Conservation (phyloP, 306 rosid species). For the Dryas alaskensis region DNA sequence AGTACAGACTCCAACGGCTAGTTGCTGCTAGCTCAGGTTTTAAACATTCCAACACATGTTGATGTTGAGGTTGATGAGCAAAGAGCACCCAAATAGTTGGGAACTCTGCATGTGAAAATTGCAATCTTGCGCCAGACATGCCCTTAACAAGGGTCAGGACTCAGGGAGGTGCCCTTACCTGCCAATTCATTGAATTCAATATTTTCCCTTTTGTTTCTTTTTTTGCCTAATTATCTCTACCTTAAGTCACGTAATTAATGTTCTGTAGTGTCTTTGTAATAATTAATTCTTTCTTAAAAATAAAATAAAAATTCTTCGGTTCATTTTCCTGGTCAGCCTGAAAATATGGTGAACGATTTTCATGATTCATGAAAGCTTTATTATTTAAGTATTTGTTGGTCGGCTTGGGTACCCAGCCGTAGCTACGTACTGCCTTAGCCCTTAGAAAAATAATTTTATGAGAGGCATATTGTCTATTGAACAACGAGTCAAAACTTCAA, state of each 20-base stretch:
- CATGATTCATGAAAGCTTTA: no score
- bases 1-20: no score
- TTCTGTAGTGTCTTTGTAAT: not conserved
- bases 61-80: not conserved
- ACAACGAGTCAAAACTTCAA: no score
- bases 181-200: not conserved
- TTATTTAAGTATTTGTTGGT: no score
- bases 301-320: not conserved
- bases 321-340: not conserved
- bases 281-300: not conserved
- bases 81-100: not conserved
- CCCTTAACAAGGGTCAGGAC: constrained; percentile 9
- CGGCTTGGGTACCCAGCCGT: no score
- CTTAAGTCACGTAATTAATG: not conserved
- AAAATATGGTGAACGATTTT: no score
- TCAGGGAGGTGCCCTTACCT: not conserved
- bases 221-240: constrained; percentile 1
- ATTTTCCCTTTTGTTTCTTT: not conserved
- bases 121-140: constrained; percentile 7
- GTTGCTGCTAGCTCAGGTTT: no score
- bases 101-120: constrained; percentile 8
- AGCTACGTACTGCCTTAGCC: no score
- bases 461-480: no score
- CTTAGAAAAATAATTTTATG: no score
- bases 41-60: no score